Evolutionary conservation across 1,139 yeast species (phyloP), one percentile per base, ranked within the genome.

Genomic region (Candida freyschussii): DNA sequence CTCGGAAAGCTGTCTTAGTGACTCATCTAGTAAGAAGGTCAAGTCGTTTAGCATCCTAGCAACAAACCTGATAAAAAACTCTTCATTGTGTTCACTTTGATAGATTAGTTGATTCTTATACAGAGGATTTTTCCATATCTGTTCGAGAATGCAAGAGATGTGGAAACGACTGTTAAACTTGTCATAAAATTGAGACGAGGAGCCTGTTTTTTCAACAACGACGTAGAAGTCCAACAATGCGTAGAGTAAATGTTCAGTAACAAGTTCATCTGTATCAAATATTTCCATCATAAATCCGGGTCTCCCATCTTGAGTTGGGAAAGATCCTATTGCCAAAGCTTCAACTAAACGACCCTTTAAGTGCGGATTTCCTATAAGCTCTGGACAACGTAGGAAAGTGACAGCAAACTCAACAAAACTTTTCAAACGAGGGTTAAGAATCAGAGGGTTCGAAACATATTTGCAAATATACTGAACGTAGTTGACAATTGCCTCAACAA

Each of bases 41-140:
- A 94, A 79, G 59, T 91, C 99, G 57, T 91, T 93, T 54, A 91
- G 67, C 83, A 91, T 80, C 56, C 96, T 71, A 0, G 98, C 98
- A 43, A 91, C 85, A 54, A 91, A 87, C 50, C 94, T 68, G 31
- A 91, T 80, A 54, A 93, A 91, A 51, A 91, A 91, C 36, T 83
- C 87, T 21, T 81, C 80, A 47, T 78, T 72, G 31, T 69, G 60
- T 21, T 63, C 63, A 9, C 95, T 76, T 54, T 85, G 91, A 37
- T 67, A 61, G 25, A 72, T 72, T 47, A 91, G 70, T 56, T 84
- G 93, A 8, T 62, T 57, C 40, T 83, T 72, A 59, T 84, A 89
- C 19, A 64, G 55, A 17, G 77, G 78, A 47, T 75, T 75, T 41
- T 78, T 73, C 95, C 97, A 91, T 33, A 91, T 65, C 45, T 79